Percentiles rank a stretch among this genome's conserved stretches.
These are phyloP conservation scores for Anethum foeniculum DNA, from an alignment of 140 eudicot species.

Conservation along the genomic window DNA sequence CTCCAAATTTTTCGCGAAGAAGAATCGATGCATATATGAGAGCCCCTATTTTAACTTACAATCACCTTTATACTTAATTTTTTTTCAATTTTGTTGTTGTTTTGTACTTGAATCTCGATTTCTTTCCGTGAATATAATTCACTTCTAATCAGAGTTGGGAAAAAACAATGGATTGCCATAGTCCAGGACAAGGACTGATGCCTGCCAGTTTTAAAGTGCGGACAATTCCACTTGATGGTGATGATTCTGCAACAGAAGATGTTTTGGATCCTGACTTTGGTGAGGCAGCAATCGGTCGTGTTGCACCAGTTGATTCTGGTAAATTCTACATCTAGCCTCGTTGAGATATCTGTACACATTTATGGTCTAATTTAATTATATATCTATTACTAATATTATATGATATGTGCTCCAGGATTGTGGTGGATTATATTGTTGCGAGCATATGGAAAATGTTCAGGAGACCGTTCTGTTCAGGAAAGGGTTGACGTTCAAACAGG, in stretches of 20 bases:
- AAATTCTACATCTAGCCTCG: slow-evolving; percentile 11
- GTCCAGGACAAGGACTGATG: slow-evolving; percentile 99
- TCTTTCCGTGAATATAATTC: not conserved
- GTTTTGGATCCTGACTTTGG: slow-evolving; percentile 96
- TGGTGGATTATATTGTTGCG: slow-evolving; percentile 98
- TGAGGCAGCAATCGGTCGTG: slow-evolving; percentile 99
- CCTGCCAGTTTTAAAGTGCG: slow-evolving; percentile 99
- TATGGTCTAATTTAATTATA: not conserved
- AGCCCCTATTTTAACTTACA: not conserved
- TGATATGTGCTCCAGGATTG: slow-evolving; percentile 42
- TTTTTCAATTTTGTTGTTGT: too few species aligned
- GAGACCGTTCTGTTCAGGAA: slow-evolving; percentile 87
- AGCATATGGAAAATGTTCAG: slow-evolving; percentile 88
- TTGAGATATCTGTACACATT: not conserved
- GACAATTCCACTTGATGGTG: slow-evolving; percentile 80
- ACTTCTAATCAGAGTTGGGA: slow-evolving; percentile 77
- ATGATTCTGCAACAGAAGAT: slow-evolving; percentile 92
- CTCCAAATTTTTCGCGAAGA: not conserved
- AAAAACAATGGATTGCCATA: slow-evolving; percentile 94
- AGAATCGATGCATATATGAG: not conserved
- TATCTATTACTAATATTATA: slow-evolving; percentile 1
- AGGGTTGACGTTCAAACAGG: slow-evolving; percentile 95
- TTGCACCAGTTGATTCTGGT: slow-evolving; percentile 99
- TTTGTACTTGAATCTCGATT: slow-evolving; percentile 1
- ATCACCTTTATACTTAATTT: not conserved